Evolutionary conservation across 192 early-diverging fungal species (phyloP), one percentile per base, ranked within the genome.

Genomic region (Linnemannia zychae): DNA sequence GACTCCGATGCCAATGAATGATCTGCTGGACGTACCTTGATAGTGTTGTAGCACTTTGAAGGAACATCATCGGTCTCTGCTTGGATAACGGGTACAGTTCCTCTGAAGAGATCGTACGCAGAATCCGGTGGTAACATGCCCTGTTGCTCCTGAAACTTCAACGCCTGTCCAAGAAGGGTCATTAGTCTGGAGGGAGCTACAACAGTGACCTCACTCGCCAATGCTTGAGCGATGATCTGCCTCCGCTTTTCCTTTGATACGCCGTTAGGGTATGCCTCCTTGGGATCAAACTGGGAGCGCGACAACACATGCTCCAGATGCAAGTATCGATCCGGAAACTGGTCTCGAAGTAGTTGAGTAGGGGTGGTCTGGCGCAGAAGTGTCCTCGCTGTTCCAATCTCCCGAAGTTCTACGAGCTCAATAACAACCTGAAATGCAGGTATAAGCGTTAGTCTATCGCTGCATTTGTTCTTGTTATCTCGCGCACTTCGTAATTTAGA

Each of bases 81-180:
- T 67, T 91, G 90, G 7, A 94, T 89, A 5, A 91, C 78, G 12
- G 92, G 92, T 0, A 92, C 89, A 0, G 88, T 88, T 1, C 96
- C 97, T 33, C 93, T 79, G 78, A 99, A 98, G 40, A 99, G 86
- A 88, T 99, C 97, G 83, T 91, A 95, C 0, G 91, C 87, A 0
- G 91, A 88, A 72, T 95, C 94, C 1, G 93, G 91, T 4, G 93
- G 89, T 16, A 98, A 77, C 28, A 95, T 80, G 3, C 95, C 96
- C 78, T 98, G 95, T 37, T 94, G 87, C 33, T 94, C 90, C 82
- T 99, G 98, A 93, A 95, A 98, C 86, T 97, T 97, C 16, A 98
- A 77, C 0, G 96, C 87, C 80, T 99, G 97, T 0, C 95, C 94
- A 0, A 99, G 82, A 16, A 99, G 86, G 0, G 97, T 91, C 28